phyloP scores from a whole-genome alignment of 495 filamentous ascomycete genomes.

The Thozetella sp. region DNA sequence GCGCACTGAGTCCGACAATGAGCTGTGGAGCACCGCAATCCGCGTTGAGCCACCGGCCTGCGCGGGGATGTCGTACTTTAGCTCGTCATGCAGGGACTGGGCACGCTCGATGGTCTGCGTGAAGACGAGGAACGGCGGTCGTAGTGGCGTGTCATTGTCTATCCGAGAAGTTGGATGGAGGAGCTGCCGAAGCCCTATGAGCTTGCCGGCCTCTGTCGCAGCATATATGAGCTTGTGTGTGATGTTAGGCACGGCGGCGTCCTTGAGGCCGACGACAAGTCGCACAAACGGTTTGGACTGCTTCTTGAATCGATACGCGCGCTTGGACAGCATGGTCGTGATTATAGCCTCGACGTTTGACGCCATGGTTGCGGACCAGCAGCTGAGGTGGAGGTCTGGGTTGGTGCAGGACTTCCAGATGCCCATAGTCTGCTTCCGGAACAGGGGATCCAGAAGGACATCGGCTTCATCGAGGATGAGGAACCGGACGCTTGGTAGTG shows the following conservation, averaged over 20 bases:
- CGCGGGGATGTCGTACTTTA: constrained; percentile 91
- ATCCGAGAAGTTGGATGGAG: constrained; percentile 74
- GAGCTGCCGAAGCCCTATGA: constrained; percentile 88
- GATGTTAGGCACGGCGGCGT: constrained; percentile 91
- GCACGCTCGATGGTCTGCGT: constrained; percentile 92
- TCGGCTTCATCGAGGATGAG: constrained; percentile 94
- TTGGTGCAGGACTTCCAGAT: constrained; percentile 81
- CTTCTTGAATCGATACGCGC: constrained; percentile 52
- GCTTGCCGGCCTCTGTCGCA: constrained; percentile 90
- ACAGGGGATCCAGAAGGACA: constrained; percentile 87
- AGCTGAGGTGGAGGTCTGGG: constrained; percentile 65
- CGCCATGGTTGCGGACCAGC: constrained; percentile 97
- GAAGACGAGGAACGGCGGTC: constrained; percentile 91
- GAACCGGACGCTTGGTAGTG: constrained; percentile 64
- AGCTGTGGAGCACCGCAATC: constrained; percentile 88
- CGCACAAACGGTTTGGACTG: constrained; percentile 64
- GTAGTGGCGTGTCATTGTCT: constrained; percentile 60
- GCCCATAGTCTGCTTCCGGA: constrained; percentile 83
- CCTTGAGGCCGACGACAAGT: constrained; percentile 91
- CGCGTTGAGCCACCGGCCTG: constrained; percentile 84
- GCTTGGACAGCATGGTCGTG: constrained; percentile 48
- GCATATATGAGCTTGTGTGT: constrained; percentile 87
- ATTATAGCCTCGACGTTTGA: constrained; percentile 85
- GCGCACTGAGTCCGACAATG: constrained; percentile 75
- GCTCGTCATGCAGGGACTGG: constrained; percentile 80